Percentiles rank a stretch among this genome's conserved stretches.
These are phyloP conservation scores for Aureobasidium namibiae DNA, from an alignment of 2,329 filamentous ascomycete species.

Conservation along the genomic window DNA sequence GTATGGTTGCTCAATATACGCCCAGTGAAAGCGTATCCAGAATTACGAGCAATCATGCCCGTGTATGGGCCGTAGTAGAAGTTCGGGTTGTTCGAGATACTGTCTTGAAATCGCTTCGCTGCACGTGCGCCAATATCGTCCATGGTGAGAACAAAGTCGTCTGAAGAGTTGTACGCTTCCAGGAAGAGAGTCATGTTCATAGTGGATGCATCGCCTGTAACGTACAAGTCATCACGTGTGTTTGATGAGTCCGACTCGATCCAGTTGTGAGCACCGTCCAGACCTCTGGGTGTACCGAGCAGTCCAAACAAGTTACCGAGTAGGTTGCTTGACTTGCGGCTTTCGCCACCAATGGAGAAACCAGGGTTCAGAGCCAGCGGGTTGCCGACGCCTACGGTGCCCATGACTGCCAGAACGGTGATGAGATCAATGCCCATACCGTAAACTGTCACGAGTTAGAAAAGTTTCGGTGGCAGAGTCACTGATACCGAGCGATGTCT, in stretches of 20 bases:
- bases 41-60: conserved; percentile 20
- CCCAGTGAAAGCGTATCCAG: conserved; percentile 26
- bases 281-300: conserved; percentile 23
- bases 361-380: conserved; percentile 34
- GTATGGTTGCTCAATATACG: conserved; percentile 33
- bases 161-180: conserved; percentile 32
- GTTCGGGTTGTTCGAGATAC: conserved; percentile 24
- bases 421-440: conserved; percentile 25
- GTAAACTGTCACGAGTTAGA: conserved; percentile 16
- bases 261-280: conserved; percentile 47
- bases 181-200: conserved; percentile 47
- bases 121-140: conserved; percentile 24
- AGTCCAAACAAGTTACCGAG: conserved; percentile 25
- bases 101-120: conserved; percentile 22
- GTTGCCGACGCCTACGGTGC: conserved; percentile 24
- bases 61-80: conserved; percentile 25
- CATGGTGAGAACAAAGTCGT: conserved; percentile 20
- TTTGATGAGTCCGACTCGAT: conserved; percentile 48
- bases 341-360: conserved; percentile 23
- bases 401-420: conserved; percentile 23
- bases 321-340: conserved; percentile 29
- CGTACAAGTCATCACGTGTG: conserved; percentile 46
- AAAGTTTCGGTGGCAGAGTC: neutral
- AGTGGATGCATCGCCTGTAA: conserved; percentile 37
- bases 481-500: too few species aligned